Evolutionary conservation across 257 asterid genomes (phyloP), one percentile per base, ranked within the genome.

Genomic region (Perilla frutescens): DNA sequence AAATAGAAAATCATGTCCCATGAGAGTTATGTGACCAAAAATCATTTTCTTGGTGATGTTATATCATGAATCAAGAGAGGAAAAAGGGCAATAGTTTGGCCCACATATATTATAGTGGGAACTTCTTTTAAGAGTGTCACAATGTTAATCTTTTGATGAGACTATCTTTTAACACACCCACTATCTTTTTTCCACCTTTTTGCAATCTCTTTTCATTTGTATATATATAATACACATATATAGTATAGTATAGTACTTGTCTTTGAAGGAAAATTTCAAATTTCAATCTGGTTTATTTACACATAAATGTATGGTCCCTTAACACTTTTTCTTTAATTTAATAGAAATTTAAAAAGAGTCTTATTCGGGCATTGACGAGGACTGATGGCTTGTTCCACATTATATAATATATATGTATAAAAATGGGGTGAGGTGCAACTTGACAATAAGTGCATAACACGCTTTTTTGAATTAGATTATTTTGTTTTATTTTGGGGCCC

Each of bases 81-180:
- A 11, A 14, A 62, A 78, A 74, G 66, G 72, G 50, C 20, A 40
- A 32, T 62, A 36, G 85, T 81, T 78, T 85, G 88, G 89, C 87
- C 96, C 90, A 88, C 91, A 62, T 66, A 70, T 61, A 68, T 45
- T 9, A 8, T 80, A 89, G 91, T 91, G 90, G 96, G 93, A 87
- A 76, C 93, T 87, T 29, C 97, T 91, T 90, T 90, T 90, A 74
- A 86, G 88, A 85, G 86, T 1, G 26, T 79, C 73, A 73, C 78
- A 73, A 80, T 74, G 76, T 84, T 77, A 66, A 80, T 78, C 86
- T 74, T 85, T 82, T 88, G 89, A 85, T 61, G 80, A 80, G 84
- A 81, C 26, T 20, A 0, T 0, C 26, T 20, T 74, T 81, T 82
- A 83, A 71, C 78, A 80, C 54, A 68, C 76, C 82, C 81, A 76